Conservation (phyloP, 164 flowering plant species). For the Sedum album region DNA sequence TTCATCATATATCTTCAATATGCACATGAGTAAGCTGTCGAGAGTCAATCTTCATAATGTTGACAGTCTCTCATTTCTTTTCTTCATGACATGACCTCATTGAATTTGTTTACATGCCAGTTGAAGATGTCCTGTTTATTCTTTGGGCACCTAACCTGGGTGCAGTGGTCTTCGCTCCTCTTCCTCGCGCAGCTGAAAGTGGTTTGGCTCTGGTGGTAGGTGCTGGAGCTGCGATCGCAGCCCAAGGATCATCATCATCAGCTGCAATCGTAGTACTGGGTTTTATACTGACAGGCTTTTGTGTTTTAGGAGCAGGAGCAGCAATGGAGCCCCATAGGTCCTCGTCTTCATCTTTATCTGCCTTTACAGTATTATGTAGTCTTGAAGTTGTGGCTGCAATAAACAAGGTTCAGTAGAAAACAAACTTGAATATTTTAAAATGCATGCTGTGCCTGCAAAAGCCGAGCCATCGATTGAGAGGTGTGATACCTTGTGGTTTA, state of each 20-base stretch:
- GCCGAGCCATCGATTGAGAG: not conserved
- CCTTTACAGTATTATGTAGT: slow-evolving; percentile 35
- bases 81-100: not conserved
- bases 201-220: slow-evolving; percentile 80
- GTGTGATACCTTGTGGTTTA: slow-evolving; percentile 53
- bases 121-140: slow-evolving; percentile 67
- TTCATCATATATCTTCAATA: not conserved
- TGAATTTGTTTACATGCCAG: slow-evolving; percentile 32
- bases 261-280: slow-evolving; percentile 22
- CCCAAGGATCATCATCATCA: slow-evolving; percentile 84
- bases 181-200: slow-evolving; percentile 57
- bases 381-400: slow-evolving; percentile 33
- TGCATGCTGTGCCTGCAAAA: not conserved
- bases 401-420: not conserved
- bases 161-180: slow-evolving; percentile 60
- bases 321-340: slow-evolving; percentile 77
- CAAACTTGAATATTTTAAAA: not conserved
- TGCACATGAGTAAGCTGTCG: not conserved
- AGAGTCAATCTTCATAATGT: not conserved
- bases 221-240: slow-evolving; percentile 91
- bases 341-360: slow-evolving; percentile 44
- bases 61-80: not conserved
- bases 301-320: slow-evolving; percentile 37
- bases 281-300: slow-evolving; percentile 35
- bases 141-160: slow-evolving; percentile 80